Percentiles rank a stretch among this genome's conserved stretches.
phyloP scores from a whole-genome alignment of 305 asterid species.

The Withania somnifera region DNA sequence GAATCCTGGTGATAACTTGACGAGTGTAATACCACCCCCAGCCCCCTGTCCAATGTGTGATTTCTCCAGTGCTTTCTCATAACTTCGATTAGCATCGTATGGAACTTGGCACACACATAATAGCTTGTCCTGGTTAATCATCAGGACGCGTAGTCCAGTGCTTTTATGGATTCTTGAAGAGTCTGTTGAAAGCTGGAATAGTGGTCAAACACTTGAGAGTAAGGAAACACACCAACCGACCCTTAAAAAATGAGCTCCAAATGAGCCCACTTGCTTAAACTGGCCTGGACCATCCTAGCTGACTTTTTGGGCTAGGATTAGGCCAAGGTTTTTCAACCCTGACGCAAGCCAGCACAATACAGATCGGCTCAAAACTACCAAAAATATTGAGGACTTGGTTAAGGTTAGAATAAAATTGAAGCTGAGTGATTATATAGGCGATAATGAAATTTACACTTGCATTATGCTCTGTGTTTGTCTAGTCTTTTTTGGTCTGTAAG shows the following conservation, averaged over 20 bases:
- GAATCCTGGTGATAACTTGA: background rate
- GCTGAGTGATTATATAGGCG: background rate
- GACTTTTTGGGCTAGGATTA: background rate
- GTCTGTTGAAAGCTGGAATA: background rate
- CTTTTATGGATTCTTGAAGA: background rate
- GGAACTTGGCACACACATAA: background rate
- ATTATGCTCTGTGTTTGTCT: background rate
- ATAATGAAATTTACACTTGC: background rate
- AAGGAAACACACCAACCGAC: background rate
- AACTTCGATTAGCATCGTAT: background rate
- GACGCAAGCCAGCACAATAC: background rate
- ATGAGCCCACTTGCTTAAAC: background rate
- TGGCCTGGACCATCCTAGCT: background rate
- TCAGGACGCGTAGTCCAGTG: background rate
- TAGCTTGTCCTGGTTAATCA: background rate
- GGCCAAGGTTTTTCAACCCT: background rate
- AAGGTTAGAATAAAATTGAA: background rate
- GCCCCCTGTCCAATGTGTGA: background rate
- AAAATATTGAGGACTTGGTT: background rate
- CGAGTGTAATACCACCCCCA: background rate
- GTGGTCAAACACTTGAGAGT: background rate
- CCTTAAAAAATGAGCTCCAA: background rate
- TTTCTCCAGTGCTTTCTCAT: background rate
- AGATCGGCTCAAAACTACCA: background rate
- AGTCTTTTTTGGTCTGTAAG: background rate